These are phyloP conservation scores for Fusarium begoniae DNA, from an alignment of 2,329 filamentous ascomycete genomes.

Conservation along the genomic window DNA sequence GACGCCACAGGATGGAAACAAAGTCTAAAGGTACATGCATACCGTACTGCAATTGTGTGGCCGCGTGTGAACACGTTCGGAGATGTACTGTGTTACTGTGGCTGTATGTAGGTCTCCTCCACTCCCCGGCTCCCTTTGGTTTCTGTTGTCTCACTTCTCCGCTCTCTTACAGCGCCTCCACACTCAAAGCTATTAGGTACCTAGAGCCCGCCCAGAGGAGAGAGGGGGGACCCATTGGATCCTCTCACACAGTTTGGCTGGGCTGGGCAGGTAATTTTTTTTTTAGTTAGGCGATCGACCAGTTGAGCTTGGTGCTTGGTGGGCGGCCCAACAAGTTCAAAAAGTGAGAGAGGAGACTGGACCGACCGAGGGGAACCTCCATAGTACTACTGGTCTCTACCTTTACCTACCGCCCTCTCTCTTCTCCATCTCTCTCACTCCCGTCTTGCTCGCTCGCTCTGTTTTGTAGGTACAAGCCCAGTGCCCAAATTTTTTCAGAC, in stretches of 20 bases:
- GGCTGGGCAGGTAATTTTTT: constrained; percentile 15
- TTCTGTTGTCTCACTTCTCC: constrained; percentile 40
- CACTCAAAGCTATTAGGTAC: constrained; percentile 28
- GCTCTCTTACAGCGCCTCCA: constrained; percentile 37
- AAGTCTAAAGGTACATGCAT: not conserved
- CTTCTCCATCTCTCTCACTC: not conserved
- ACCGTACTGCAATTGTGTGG: not conserved
- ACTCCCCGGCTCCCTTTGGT: constrained; percentile 10
- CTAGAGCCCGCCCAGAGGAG: not conserved
- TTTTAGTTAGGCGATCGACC: constrained; percentile 36
- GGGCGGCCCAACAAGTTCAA: constrained; percentile 46
- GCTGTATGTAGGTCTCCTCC: constrained; percentile 13
- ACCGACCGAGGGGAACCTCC: not conserved
- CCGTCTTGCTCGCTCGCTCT: constrained; percentile 12
- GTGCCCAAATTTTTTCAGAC: constrained; percentile 49
- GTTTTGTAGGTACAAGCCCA: constrained; percentile 38
- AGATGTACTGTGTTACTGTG: constrained; percentile 27
- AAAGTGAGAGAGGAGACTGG: constrained; percentile 11
- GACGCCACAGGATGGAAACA: constrained; percentile 18
- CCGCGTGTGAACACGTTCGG: not conserved
- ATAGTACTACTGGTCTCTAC: not conserved
- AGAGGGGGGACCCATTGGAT: constrained; percentile 9
- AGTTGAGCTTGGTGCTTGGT: constrained; percentile 43
- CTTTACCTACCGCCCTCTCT: not conserved
- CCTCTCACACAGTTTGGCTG: constrained; percentile 36